Conservation (phyloP, 345 rosid species). For the Lepidium africanum region DNA sequence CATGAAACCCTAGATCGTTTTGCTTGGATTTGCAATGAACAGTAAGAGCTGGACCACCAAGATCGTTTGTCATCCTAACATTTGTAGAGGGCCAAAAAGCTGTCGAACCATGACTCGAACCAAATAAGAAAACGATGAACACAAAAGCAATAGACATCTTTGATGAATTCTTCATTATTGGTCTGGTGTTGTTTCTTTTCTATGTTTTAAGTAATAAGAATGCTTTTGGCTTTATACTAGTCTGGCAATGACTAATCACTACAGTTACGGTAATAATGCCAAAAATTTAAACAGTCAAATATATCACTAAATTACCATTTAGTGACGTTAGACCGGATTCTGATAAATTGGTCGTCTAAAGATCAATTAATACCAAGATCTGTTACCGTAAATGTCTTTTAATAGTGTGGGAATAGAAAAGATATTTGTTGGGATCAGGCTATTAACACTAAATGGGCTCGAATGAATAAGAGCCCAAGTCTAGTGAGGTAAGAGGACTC, state of each 20-base stretch:
- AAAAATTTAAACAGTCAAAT: too few relatives aligned
- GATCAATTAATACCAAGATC: not conserved
- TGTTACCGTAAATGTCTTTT: not conserved
- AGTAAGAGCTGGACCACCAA: constrained; percentile 4
- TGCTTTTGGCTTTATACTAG: not conserved
- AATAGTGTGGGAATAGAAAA: not conserved
- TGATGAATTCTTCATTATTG: not conserved
- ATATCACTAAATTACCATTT: not conserved
- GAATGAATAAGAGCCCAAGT: too few relatives aligned
- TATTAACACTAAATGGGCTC: too few relatives aligned
- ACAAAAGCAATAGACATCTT: not conserved
- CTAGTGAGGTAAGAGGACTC: too few relatives aligned
- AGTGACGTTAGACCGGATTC: not conserved
- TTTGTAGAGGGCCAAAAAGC: not conserved
- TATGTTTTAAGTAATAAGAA: not conserved
- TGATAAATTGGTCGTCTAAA: not conserved
- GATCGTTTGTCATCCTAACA: not conserved
- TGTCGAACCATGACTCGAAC: not conserved
- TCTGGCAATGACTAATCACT: not conserved
- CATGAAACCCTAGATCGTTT: constrained; percentile 1
- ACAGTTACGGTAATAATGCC: too few relatives aligned
- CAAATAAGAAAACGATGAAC: not conserved
- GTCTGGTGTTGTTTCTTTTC: not conserved
- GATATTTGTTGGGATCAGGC: too few relatives aligned
- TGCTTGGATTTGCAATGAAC: constrained; percentile 18